phyloP scores from a whole-genome alignment of 805 yeast genomes.

The Ogataea neopini region DNA sequence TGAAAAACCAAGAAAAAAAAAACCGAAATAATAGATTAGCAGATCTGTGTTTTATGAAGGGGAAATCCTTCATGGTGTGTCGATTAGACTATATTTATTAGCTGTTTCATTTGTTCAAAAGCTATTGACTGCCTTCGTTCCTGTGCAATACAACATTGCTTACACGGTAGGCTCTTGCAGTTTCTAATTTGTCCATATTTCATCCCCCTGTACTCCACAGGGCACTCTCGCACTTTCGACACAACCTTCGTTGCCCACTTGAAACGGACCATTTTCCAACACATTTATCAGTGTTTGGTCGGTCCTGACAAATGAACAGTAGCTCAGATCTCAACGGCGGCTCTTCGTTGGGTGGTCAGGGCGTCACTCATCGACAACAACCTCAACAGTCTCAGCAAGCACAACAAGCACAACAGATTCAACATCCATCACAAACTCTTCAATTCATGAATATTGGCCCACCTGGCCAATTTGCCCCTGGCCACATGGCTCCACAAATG shows the following conservation, averaged over 20 bases:
- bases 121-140: background rate
- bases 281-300: background rate
- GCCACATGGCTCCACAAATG: constrained; percentile 14
- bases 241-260: background rate
- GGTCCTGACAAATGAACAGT: background rate
- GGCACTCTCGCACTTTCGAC: too few relatives aligned
- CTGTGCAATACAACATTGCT: background rate
- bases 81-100: background rate
- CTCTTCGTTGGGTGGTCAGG: constrained; percentile 2
- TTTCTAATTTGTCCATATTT: too few relatives aligned
- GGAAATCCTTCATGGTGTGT: background rate
- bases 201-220: too few relatives aligned
- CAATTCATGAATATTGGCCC: constrained; percentile 15
- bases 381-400: constrained; percentile 7
- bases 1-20: background rate
- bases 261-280: background rate
- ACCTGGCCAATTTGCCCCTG: constrained; percentile 12
- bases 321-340: constrained; percentile 5
- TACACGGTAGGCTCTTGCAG: background rate
- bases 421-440: constrained; percentile 12
- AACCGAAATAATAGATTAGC: constrained; percentile 3
- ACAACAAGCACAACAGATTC: constrained; percentile 11
- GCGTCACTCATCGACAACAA: constrained; percentile 9
- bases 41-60: constrained; percentile 1
- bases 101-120: background rate